phyloP scores from a whole-genome alignment of 768 basidiomycete genomes.

The Amanita thiersii region DNA sequence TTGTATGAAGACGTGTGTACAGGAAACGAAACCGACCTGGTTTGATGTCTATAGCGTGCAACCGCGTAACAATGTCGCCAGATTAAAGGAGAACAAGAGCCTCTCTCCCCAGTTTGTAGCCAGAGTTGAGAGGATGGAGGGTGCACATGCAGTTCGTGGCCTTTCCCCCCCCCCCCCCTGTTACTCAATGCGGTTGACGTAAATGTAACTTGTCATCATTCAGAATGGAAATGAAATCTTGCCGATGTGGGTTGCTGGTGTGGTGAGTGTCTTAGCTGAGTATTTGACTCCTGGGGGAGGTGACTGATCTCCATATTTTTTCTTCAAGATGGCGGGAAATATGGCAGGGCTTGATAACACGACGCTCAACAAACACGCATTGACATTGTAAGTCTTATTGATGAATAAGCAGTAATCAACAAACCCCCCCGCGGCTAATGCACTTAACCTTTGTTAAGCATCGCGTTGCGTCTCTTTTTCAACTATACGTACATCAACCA shows the following conservation, averaged over 20 bases:
- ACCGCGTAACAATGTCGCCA: slow-evolving; percentile 14
- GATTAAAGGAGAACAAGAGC: slow-evolving; percentile 11
- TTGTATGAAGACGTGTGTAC: too few relatives aligned
- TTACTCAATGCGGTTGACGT: neutral
- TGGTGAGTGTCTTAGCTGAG: too few relatives aligned
- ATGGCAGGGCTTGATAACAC: slow-evolving; percentile 12
- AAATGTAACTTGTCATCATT: neutral
- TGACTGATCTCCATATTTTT: slow-evolving; percentile 6
- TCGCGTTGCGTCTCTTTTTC: slow-evolving; percentile 17
- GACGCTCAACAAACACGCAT: slow-evolving; percentile 20
- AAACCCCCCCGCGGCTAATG: neutral
- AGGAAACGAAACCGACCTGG: neutral
- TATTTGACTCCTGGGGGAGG: neutral
- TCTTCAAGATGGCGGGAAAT: slow-evolving; percentile 6
- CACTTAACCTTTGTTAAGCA: too few relatives aligned
- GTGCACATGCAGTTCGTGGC: slow-evolving; percentile 17
- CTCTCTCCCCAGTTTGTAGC: slow-evolving; percentile 13
- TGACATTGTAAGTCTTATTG: slow-evolving; percentile 17
- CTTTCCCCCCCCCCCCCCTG: neutral
- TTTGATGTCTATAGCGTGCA: slow-evolving; percentile 8
- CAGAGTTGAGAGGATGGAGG: slow-evolving; percentile 14
- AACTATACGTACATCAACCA: slow-evolving; percentile 24
- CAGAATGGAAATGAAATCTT: slow-evolving; percentile 24
- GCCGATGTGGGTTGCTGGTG: slow-evolving; percentile 20
- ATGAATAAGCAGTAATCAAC: slow-evolving; percentile 9